Base-by-base conservation (phyloP, 139 green algal genomes). In the Trebouxia sp. region DNA sequence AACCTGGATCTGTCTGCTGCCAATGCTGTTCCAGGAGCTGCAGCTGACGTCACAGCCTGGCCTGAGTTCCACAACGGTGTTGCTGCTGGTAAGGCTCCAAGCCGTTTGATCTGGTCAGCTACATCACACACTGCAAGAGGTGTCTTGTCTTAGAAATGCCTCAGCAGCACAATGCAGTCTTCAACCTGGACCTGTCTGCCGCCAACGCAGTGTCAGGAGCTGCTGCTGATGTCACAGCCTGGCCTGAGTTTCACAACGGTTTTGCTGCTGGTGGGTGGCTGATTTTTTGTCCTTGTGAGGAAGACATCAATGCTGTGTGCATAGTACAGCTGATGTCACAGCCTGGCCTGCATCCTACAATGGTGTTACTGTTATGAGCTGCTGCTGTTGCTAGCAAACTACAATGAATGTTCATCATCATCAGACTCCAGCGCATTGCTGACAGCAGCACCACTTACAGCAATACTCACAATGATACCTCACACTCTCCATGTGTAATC, bases 51-150 rank as follows among this genome's bases (percentile, higher is more conserved):
- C 30, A 94, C 90, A 0, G 92, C 89, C 1, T 99, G 97, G 97
- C 92, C 96, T 1, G 94, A 99, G 85, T 99, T 99, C 86, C 96
- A 99, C 91, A 98, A 98, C 79, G 97, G 95, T 7, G 93, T 92
- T 15, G 93, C 94, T 0, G 86, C 92, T 67, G 82, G 82, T 80
- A 39, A 32, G 48, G 20, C n/a, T n/a, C n/a, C n/a, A n/a, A n/a
- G n/a, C n/a, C 47, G 20, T 53, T 14, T 53, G 47, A 26, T 6
- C 1, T 11, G 3, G 4, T 53, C 1, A 1, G 20, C 20, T 14
- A 53, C 47, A 53, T 4, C 47, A 53, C 1, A 53, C 47, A 53
- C 4, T 53, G 47, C 47, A 53, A 53, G 47, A 53, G 15, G 47
- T 53, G 3, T 53, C n/a, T n/a, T n/a, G n/a, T n/a, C n/a, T n/a